Percentiles rank a stretch among this genome's conserved stretches.
Conservation (phyloP, 495 filamentous ascomycete genomes). For the Aspergillus sclerotiicarbonarius region DNA sequence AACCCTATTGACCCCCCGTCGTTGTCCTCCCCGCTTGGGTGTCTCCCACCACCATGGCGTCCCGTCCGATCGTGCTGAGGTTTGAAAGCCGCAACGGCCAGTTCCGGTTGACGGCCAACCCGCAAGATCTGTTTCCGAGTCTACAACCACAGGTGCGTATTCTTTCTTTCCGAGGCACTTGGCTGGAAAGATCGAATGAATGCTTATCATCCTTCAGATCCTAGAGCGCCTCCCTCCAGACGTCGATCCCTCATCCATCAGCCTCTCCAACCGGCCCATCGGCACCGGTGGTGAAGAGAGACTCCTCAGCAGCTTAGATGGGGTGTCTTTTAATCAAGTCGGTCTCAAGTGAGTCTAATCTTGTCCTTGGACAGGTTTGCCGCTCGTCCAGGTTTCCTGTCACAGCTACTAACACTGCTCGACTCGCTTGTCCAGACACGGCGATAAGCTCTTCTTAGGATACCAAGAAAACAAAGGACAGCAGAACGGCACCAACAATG, state of each 20-base stretch:
- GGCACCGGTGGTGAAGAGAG: constrained; percentile 73
- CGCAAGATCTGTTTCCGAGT: constrained; percentile 44
- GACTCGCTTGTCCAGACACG: constrained; percentile 60
- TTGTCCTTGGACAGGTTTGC: constrained; percentile 9
- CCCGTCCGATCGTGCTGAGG: constrained; percentile 47
- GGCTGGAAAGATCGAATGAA: not conserved
- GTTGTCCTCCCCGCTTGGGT: not conserved
- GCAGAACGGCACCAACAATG: constrained; percentile 50
- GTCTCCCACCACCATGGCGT: constrained; percentile 34
- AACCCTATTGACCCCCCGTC: not conserved
- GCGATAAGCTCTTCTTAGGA: constrained; percentile 82
- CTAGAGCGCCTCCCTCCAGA: constrained; percentile 63
- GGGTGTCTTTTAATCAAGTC: constrained; percentile 65
- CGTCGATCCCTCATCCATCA: constrained; percentile 70
- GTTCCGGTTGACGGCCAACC: constrained; percentile 51
- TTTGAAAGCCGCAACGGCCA: constrained; percentile 58
- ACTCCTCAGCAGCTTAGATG: constrained; percentile 61
- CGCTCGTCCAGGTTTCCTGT: constrained; percentile 12
- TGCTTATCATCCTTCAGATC: constrained; percentile 39
- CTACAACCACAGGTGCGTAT: constrained; percentile 42
- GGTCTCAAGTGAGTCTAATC: constrained; percentile 60
- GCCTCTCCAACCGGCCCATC: constrained; percentile 76
- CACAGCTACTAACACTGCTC: constrained; percentile 8
- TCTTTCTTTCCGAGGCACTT: not conserved
- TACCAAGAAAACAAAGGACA: constrained; percentile 58